Conservation (phyloP, 2,329 filamentous ascomycete species). For the Hymenoscyphus linearis region DNA sequence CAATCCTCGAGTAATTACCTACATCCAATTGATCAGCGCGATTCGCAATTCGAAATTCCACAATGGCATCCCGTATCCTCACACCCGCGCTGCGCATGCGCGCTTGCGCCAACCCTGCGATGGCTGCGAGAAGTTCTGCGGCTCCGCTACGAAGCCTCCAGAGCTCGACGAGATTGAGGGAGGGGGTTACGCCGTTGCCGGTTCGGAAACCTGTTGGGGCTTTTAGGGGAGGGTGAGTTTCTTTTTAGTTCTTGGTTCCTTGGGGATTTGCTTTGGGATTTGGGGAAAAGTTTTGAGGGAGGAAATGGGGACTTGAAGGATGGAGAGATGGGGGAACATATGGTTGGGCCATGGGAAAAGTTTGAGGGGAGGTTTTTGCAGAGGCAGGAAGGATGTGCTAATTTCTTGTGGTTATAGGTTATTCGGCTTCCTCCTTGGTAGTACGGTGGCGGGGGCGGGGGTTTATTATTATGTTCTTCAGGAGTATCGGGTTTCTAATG, state of each 20-base stretch:
- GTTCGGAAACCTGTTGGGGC: constrained; percentile 64
- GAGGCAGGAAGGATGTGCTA: no score
- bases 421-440: constrained; percentile 86
- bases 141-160: constrained; percentile 27
- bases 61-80: constrained; percentile 42
- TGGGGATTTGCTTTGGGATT: not conserved
- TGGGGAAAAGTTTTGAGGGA: no score
- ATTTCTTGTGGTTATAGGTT: constrained; percentile 47
- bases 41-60: not conserved
- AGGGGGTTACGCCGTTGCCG: constrained; percentile 40
- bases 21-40: not conserved
- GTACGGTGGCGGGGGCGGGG: constrained; percentile 69
- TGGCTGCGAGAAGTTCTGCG: constrained; percentile 11
- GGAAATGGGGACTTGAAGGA: no score
- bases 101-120: constrained; percentile 24
- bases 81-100: constrained; percentile 31
- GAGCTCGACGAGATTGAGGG: constrained; percentile 34
- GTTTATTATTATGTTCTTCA: constrained; percentile 91
- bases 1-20: not conserved
- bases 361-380: no score
- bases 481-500: constrained; percentile 91
- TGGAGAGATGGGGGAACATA: not conserved
- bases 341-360: no score
- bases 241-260: not conserved
- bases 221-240: constrained; percentile 64